Base-by-base conservation (phyloP, 306 rosid species). In the Vachellia collinsii region DNA sequence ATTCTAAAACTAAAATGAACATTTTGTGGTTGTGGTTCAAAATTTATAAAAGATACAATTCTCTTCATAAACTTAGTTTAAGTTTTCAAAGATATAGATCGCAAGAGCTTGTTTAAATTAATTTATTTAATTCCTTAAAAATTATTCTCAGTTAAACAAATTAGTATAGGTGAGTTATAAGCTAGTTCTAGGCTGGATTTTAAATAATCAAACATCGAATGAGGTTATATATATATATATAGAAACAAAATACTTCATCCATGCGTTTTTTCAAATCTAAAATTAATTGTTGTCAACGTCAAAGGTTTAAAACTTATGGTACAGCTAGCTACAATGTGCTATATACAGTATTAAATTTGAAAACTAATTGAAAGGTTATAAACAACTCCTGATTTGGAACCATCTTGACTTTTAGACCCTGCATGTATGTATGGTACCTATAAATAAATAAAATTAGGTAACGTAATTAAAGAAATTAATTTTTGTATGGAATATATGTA, bases 231-330 rank as follows among this genome's bases (percentile, higher is more conserved):
- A 29, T 13, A 14, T 3, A 29, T n/a, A n/a, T n/a, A n/a, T n/a
- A n/a, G n/a, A 62, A 62, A 5, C 12, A 25, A 62, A 62, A 62
- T 12, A 29, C 29, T 62, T 4, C 34, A 25, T 29, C 68, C 68
- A 11, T 34, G 20, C 3, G 48, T 68, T 10, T 3, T 5, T 68
- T 67, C 7, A 1, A 39, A 36, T n/a, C 36, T 9, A 39, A 10
- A 41, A 68, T n/a, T n/a, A 4, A 37, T 65, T 41, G 13, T 25
- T 62, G 81, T 77, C 85, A 38, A 20, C 70, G 70, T 74, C 85
- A 51, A 64, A 11, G 67, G 39, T 5, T 11, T 29, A 29, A 5
- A 25, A 25, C 16, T 10, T 62, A 29, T 47, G 38, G 14, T 39
- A 29, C 56, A 17, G 39, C 75, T 22, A 41, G 19, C 13, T 4